Base-by-base conservation (phyloP, 106 monocot species). In the Phalaenopsis aphrodite region DNA sequence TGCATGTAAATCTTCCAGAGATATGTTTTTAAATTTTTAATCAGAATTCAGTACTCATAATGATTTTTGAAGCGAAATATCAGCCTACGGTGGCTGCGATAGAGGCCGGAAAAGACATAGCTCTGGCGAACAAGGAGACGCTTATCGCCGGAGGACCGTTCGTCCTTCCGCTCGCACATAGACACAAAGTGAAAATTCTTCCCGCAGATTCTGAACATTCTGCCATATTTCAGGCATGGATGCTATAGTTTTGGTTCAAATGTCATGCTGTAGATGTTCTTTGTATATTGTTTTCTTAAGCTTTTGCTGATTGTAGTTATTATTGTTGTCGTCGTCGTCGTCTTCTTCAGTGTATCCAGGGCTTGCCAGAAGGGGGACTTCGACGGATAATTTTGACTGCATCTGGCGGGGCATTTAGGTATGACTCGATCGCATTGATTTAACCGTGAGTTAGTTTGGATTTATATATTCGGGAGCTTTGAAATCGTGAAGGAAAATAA, bases 191-290 rank as follows among this genome's bases (percentile, higher is more conserved):
- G 55, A 96, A 96, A 83, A 94, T 96, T 80, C 92, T 96, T 82
- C 96, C 96, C 55, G 96, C 96, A 14, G 96, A 96, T 86, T 96
- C 96, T 48, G 96, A 96, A 79, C 96, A 96, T 85, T 94, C 93
- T 85, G 96, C 96, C 38, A 94, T 96, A 84, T 96, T 96, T 78
- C 96, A 96, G 94, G 96, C 93, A 87, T 56, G 42, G 10, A 81
- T 9, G 52, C 30, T n/a, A 78, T 52, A 16, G 74, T 38, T 19
- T 75, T n/a, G 56, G 45, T 45, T 45, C 37, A 36, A 16, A 30
- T 39, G 17, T 18, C 74, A 1, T 42, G 19, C 21, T 0, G 43
- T 43, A 52, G 52, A 52, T 52, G 52, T 52, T 12, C 10, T 52
- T 52, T 52, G 52, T 12, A 52, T 3, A 0, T 12, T 36, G 39